Evolutionary conservation across 2,329 filamentous ascomycete genomes (phyloP).

Genomic region (Stagonosporopsis vannaccii): DNA sequence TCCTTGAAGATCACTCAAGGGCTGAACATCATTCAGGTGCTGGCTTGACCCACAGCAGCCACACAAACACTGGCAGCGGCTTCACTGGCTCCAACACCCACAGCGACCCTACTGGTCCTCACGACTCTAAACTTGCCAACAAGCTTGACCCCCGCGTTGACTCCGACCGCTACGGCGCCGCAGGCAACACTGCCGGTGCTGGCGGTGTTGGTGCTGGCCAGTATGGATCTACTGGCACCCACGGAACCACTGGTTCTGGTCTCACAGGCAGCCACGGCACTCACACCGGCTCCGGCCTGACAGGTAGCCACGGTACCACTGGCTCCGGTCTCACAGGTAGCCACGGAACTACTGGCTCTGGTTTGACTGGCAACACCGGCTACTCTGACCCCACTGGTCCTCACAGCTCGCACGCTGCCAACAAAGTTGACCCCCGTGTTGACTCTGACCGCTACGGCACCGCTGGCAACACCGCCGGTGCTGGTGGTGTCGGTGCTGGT

Average conservation of each 20-base stretch:
- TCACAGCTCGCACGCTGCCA: conserved; percentile 23
- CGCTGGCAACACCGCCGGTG: conserved; percentile 24
- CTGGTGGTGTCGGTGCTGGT: conserved; percentile 14
- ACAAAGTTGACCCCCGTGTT: conserved; percentile 34
- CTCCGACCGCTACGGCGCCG: conserved; percentile 33
- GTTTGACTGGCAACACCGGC: conserved; percentile 16
- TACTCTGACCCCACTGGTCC: conserved; percentile 28
- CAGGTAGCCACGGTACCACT: conserved; percentile 13
- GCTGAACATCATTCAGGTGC: conserved; percentile 21
- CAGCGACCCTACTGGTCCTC: conserved; percentile 29
- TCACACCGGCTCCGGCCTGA: conserved; percentile 13
- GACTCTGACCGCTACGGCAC: conserved; percentile 32
- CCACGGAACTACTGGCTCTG: conserved; percentile 16
- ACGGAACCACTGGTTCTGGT: conserved; percentile 15
- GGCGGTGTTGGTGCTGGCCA: conserved; percentile 17
- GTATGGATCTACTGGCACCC: conserved; percentile 15
- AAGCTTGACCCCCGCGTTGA: conserved; percentile 38
- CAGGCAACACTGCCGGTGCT: conserved; percentile 31
- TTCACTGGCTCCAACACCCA: conserved; percentile 12
- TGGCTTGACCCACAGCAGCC: conserved; percentile 21
- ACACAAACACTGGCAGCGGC: conserved; percentile 21
- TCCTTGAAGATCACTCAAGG: conserved; percentile 16
- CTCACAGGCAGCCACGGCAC: conserved; percentile 16
- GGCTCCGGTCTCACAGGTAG: conserved; percentile 12
- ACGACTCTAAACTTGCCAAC: conserved; percentile 23